Base-by-base conservation (phyloP, 495 filamentous ascomycete species). In the Aspergillus sclerotiicarbonarius region DNA sequence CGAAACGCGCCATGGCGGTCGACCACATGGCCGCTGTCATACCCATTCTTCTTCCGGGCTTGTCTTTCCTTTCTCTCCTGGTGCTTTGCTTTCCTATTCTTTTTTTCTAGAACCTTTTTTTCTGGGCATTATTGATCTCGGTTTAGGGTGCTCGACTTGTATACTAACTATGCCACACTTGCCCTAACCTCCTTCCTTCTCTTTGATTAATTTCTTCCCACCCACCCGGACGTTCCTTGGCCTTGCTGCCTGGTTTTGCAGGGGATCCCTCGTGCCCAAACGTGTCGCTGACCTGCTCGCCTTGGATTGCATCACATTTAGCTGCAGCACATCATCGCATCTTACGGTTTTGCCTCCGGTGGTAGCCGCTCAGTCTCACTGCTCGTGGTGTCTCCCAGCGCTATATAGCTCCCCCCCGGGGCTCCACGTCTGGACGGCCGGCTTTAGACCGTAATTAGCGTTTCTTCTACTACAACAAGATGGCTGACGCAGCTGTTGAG, bases 241-340 rank as follows among this genome's bases (percentile, higher is more conserved):
- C 8, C 33, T 37, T 3, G 33, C 9, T n/a, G 37, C 5, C 37
- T 41, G 13, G 37, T 12, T n/a, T n/a, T 41, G 13, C 37, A 41
- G 37, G 37, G 10, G 15, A 15, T 41, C 37, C 37, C 13, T 39
- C 37, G 37, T 41, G 37, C 13, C 13, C 33, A 52, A 51, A 51
- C 56, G 48, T 25, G 53, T 45, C 46, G 25, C 43, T 56, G 46
- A 52, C 41, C 30, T 56, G 25, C 39, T 57, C 20, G 56, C 33
- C 52, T 45, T 48, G 33, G 48, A 72, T 75, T 71, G 72, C 69
- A 71, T 67, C 72, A 73, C n/a, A 62, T 65, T 71, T 65, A 69
- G 65, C 50, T 54, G 41, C 51, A 75, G 69, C 72, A 71, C 72
- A 70, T 58, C 72, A 75, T 75, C 60, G 45, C 60, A 19, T 44